These are phyloP conservation scores for Aspergillus cejpii DNA, from an alignment of 2,329 filamentous ascomycete species.

Conservation along the genomic window DNA sequence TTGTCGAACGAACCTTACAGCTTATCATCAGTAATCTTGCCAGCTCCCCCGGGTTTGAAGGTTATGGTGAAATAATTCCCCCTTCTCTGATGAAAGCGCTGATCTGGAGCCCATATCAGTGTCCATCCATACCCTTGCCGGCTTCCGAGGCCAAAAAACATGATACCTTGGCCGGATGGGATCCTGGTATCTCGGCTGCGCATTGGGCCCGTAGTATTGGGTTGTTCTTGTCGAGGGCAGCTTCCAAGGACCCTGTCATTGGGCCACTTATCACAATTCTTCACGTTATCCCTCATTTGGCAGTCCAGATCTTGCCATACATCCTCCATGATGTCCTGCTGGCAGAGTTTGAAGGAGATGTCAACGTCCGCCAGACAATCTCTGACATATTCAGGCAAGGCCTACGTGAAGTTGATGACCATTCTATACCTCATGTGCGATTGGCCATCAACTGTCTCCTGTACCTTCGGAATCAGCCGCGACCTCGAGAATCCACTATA, in stretches of 20 bases:
- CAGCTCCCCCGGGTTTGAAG: conserved; percentile 25
- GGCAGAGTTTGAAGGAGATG: conserved; percentile 58
- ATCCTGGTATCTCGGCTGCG: conserved; percentile 17
- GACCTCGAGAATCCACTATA: conserved; percentile 68
- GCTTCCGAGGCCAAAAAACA: conserved; percentile 16
- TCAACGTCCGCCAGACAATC: conserved; percentile 54
- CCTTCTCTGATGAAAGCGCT: conserved; percentile 35
- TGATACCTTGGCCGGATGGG: conserved; percentile 12
- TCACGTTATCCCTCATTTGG: conserved; percentile 59
- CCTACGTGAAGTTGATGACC: conserved; percentile 45
- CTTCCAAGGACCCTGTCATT: conserved; percentile 60
- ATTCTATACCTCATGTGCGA: conserved; percentile 57
- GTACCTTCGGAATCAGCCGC: conserved; percentile 76
- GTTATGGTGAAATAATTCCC: conserved; percentile 35
- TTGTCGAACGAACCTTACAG: conserved; percentile 43
- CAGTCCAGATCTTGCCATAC: conserved; percentile 70
- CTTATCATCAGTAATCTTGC: conserved; percentile 35
- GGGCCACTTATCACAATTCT: conserved; percentile 62
- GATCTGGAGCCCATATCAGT: conserved; percentile 39
- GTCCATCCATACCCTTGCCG: conserved; percentile 28
- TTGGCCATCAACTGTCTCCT: conserved; percentile 72
- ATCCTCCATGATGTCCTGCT: conserved; percentile 75
- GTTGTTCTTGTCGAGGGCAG: conserved; percentile 52
- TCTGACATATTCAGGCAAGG: conserved; percentile 61
- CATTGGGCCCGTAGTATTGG: conserved; percentile 34